Conservation (phyloP, 2,329 filamentous ascomycete genomes). For the Pseudogymnoascus sp. region DNA sequence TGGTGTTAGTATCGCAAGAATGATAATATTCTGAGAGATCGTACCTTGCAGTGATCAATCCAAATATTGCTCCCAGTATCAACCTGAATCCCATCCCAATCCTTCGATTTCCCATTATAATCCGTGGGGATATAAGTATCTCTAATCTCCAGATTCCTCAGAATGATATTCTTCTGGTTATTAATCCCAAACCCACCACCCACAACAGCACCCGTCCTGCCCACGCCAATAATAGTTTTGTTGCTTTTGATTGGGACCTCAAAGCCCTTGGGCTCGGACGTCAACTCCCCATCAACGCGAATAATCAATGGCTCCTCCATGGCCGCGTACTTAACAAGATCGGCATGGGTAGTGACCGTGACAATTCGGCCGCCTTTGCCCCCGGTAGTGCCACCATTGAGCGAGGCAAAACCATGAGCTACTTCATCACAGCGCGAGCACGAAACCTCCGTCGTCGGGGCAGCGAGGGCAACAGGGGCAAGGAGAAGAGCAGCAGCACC, state of each 20-base stretch:
- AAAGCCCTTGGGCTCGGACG: conserved; percentile 18
- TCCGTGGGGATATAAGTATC: conserved; percentile 15
- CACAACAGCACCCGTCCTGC: conserved; percentile 18
- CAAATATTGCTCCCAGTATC: conserved; percentile 22
- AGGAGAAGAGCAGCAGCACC: not conserved
- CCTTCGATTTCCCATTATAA: conserved; percentile 18
- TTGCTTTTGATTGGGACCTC: conserved; percentile 20
- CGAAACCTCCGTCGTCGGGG: not conserved
- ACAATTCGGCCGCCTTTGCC: conserved; percentile 20
- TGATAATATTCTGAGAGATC: not conserved
- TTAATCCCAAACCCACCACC: conserved; percentile 20
- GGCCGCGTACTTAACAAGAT: conserved; percentile 20
- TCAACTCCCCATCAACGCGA: conserved; percentile 17
- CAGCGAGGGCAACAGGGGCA: not conserved
- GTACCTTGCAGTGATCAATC: conserved; percentile 21
- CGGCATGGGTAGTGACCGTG: conserved; percentile 18
- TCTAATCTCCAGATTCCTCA: conserved; percentile 21
- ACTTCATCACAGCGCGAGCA: conserved; percentile 14
- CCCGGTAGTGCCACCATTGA: conserved; percentile 21
- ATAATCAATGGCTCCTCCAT: conserved; percentile 20
- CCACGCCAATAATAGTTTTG: conserved; percentile 24
- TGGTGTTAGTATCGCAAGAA: not conserved
- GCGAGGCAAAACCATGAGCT: conserved; percentile 21
- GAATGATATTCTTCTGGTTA: conserved; percentile 20
- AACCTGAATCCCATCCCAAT: conserved; percentile 23